Evolutionary conservation across 2,329 filamentous ascomycete genomes (phyloP).

Genomic region (Fusarium graminum): DNA sequence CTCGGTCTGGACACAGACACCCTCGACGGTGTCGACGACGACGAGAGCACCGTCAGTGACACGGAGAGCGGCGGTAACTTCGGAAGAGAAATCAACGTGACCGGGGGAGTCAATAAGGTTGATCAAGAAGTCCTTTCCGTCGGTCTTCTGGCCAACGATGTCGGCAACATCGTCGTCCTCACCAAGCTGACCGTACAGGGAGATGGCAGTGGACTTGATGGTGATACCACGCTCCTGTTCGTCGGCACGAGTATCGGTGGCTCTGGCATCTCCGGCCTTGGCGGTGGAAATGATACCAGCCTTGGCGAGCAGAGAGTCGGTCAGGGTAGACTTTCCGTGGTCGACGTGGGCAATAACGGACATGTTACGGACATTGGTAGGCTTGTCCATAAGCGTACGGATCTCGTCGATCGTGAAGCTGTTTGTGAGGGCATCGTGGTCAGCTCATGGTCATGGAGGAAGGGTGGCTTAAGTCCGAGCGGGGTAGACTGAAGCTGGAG

Average conservation of each 20-base stretch:
- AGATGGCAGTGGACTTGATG: constrained; percentile 99
- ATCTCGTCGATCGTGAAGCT: constrained; percentile 99
- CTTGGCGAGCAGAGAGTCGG: constrained; percentile 98
- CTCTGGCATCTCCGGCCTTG: constrained; percentile 95
- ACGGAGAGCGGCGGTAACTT: constrained; percentile 99
- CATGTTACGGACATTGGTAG: constrained; percentile 90
- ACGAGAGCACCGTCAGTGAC: constrained; percentile 99
- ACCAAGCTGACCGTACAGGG: constrained; percentile 88
- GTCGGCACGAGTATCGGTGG: constrained; percentile 96
- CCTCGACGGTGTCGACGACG: constrained; percentile 99
- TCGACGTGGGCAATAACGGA: constrained; percentile 99
- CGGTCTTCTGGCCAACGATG: constrained; percentile 86
- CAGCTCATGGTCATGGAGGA: constrained; percentile 57
- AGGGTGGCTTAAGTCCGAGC: constrained; percentile 57
- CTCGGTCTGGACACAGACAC: constrained; percentile 99
- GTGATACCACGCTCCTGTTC: constrained; percentile 99
- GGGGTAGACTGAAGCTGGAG: constrained; percentile 48
- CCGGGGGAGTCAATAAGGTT: constrained; percentile 99
- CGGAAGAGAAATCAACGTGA: constrained; percentile 99
- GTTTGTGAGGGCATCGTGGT: constrained; percentile 58
- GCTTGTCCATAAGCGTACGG: constrained; percentile 82
- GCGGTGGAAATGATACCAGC: constrained; percentile 99
- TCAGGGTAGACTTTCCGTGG: constrained; percentile 99
- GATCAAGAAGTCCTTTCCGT: constrained; percentile 98
- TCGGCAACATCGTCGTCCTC: constrained; percentile 93